Evolutionary conservation across 768 basidiomycete species (phyloP).

Genomic region (Boletellus ananas): DNA sequence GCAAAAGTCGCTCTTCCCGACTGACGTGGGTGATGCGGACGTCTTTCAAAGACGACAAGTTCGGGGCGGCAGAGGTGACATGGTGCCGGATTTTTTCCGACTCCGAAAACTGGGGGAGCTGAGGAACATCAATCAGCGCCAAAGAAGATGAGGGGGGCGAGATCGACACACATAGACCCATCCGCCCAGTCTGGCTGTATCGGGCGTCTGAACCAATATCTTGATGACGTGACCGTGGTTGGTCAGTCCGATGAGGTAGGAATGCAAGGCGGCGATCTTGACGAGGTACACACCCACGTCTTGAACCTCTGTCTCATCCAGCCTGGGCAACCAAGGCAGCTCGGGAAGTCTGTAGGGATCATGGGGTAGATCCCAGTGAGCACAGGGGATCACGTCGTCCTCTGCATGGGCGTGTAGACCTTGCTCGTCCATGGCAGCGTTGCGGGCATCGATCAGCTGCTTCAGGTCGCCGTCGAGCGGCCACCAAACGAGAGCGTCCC

Average conservation of each 20-base stretch:
- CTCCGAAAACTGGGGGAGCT: constrained; percentile 79
- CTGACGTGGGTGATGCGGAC: constrained; percentile 79
- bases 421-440: constrained; percentile 44
- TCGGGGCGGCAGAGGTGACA: constrained; percentile 39
- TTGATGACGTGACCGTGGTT: constrained; percentile 74
- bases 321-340: constrained; percentile 56
- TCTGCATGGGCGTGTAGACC: constrained; percentile 30
- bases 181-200: constrained; percentile 36
- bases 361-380: constrained; percentile 50
- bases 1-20: constrained; percentile 1
- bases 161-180: constrained; percentile 71
- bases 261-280: constrained; percentile 77
- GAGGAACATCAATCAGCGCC: background rate
- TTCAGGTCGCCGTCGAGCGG: constrained; percentile 48
- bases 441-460: constrained; percentile 34
- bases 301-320: constrained; percentile 29
- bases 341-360: constrained; percentile 58
- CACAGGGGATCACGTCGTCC: constrained; percentile 53
- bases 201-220: constrained; percentile 44
- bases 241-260: constrained; percentile 74
- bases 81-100: constrained; percentile 45
- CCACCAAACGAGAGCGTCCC: constrained; percentile 76
- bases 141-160: background rate
- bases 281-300: constrained; percentile 48
- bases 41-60: constrained; percentile 38